phyloP scores from a whole-genome alignment of 75 land plant genomes.

The Cupressus sempervirens region DNA sequence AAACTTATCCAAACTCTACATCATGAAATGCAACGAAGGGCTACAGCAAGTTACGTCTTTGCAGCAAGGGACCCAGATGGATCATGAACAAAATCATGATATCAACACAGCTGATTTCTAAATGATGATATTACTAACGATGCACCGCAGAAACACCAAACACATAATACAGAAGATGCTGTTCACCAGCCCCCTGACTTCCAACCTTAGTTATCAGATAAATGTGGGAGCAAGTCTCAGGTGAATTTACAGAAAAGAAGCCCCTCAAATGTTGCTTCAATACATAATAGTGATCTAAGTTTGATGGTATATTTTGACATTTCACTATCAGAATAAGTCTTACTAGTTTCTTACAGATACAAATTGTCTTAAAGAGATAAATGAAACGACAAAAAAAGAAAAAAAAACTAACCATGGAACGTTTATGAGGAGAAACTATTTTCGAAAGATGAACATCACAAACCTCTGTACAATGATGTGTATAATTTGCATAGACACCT shows the following conservation, averaged over 20 bases:
- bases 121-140: background rate
- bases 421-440: background rate
- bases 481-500: background rate
- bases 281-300: background rate
- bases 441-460: background rate
- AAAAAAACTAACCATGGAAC: background rate
- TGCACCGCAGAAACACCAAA: background rate
- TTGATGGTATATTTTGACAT: background rate
- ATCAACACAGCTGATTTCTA: background rate
- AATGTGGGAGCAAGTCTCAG: background rate
- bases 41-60: background rate
- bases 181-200: background rate
- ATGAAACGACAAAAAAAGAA: background rate
- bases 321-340: background rate
- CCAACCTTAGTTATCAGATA: background rate
- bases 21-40: background rate
- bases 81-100: background rate
- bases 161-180: background rate
- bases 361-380: background rate
- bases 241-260: background rate
- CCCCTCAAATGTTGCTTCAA: background rate
- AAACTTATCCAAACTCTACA: background rate
- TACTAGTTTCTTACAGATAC: background rate
- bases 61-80: background rate
- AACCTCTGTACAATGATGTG: background rate